Base-by-base conservation (phyloP, 768 basidiomycete species). In the Phallus indusiatus region DNA sequence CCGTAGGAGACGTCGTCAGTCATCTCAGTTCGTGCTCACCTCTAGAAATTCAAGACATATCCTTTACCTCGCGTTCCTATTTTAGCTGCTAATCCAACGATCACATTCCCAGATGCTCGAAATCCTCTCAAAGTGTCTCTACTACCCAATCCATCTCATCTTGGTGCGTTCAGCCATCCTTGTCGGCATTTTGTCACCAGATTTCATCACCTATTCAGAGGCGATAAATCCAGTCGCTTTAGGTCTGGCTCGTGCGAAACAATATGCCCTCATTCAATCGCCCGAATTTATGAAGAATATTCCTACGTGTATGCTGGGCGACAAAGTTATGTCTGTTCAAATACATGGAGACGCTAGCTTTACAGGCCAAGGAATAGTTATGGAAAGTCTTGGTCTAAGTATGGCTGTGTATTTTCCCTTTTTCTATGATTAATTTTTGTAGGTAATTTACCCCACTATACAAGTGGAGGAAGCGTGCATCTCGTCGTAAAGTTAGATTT, bases 311-410 rank as follows among this genome's bases (percentile, higher is more conserved):
- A 62, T 65, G 62, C 71, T 80, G 0, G 78, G 89, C 1, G 83
- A 85, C 68, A 80, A 78, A 65, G 94, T 86, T 2, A 85, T 95
- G 82, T 92, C 87, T 62, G 85, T 95, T 0, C 90, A 94, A 65
- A 70, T 96, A 51, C 94, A 95, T 63, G 94, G 94, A 2, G 94
- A 96, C 69, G 92, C 90, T 1, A 90, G 88, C 60, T 94, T 95
- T 67, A 81, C 87, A 0, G 94, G 93, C 0, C 94, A 95, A 68
- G 93, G 94, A 1, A 78, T 95, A 5, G 81, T 94, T 17, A 94
- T 92, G 84, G 94, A 95, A 70, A 78, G 80, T 17, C 76, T 96
- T 34, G 90, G 91, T 5, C 72, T 95, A 56, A 93, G 90, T 84
- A 62, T 54, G 86, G 74, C 10, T 42, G 42, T 16, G 47, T 6